phyloP scores from a whole-genome alignment of 495 filamentous ascomycete genomes.

The Neurospora sp. region DNA sequence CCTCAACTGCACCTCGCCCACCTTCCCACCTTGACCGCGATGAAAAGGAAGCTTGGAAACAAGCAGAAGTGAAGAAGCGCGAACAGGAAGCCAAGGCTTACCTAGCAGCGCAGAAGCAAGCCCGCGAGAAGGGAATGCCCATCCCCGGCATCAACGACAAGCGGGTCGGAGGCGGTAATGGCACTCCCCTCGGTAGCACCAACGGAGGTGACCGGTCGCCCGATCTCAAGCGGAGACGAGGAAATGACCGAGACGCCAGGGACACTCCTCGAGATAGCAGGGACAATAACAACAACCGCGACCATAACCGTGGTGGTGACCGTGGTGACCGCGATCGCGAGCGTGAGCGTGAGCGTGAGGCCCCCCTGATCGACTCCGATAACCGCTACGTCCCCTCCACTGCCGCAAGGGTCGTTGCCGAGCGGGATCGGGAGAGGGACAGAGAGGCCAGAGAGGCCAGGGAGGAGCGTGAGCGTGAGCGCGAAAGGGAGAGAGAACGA shows the following conservation, averaged over 20 bases:
- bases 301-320: background rate
- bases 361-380: slow-evolving; percentile 6
- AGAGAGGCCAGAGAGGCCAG: background rate
- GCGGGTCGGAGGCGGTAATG: slow-evolving; percentile 5
- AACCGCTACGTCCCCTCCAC: slow-evolving; percentile 6
- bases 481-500: slow-evolving; percentile 31
- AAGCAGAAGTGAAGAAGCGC: slow-evolving; percentile 44
- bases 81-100: slow-evolving; percentile 50
- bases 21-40: slow-evolving; percentile 20
- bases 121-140: slow-evolving; percentile 40
- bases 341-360: slow-evolving; percentile 10
- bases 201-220: slow-evolving; percentile 32
- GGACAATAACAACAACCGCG: background rate
- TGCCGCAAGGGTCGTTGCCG: slow-evolving; percentile 12
- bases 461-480: slow-evolving; percentile 13
- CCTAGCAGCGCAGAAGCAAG: slow-evolving; percentile 42
- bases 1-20: slow-evolving; percentile 14
- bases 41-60: slow-evolving; percentile 39
- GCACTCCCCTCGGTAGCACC: background rate
- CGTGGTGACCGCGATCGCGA: slow-evolving; percentile 4
- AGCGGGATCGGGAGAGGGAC: slow-evolving; percentile 31
- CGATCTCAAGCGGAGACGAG: slow-evolving; percentile 32
- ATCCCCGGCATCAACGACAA: slow-evolving; percentile 37
- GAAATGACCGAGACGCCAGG: slow-evolving; percentile 29
- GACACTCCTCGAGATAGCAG: slow-evolving; percentile 8